Evolutionary conservation across 2,329 filamentous ascomycete genomes (phyloP).

Genomic region (Monilinia laxa): DNA sequence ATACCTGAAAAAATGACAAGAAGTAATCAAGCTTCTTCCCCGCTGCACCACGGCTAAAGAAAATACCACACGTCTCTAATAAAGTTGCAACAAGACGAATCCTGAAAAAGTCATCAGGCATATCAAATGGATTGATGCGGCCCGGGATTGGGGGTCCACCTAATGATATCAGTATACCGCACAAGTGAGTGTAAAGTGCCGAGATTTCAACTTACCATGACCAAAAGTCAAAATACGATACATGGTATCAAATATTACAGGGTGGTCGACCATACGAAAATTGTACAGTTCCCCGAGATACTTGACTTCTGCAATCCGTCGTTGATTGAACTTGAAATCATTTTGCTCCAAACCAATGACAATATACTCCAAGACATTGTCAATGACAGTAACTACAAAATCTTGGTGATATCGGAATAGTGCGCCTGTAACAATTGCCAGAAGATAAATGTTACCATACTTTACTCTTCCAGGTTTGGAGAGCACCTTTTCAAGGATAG

Average conservation of each 20-base stretch:
- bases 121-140: slow-evolving; percentile 73
- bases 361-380: slow-evolving; percentile 86
- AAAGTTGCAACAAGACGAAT: slow-evolving; percentile 87
- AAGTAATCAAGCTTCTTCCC: slow-evolving; percentile 99
- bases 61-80: slow-evolving; percentile 92
- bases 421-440: slow-evolving; percentile 85
- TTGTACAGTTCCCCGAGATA: slow-evolving; percentile 97
- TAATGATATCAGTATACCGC: slow-evolving; percentile 37
- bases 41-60: slow-evolving; percentile 88
- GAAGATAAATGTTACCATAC: slow-evolving; percentile 91
- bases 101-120: slow-evolving; percentile 93
- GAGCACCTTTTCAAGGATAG: slow-evolving; percentile 73
- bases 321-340: slow-evolving; percentile 96
- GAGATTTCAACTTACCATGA: slow-evolving; percentile 50
- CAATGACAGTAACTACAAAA: slow-evolving; percentile 88
- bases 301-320: slow-evolving; percentile 91
- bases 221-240: slow-evolving; percentile 95
- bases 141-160: slow-evolving; percentile 80
- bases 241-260: slow-evolving; percentile 90
- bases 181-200: background rate
- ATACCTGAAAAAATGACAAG: slow-evolving; percentile 84
- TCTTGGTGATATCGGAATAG: slow-evolving; percentile 89
- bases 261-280: slow-evolving; percentile 93
- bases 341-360: slow-evolving; percentile 88
- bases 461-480: slow-evolving; percentile 96